Evolutionary conservation across 139 green algal genomes (phyloP).

Genomic region (Auxenochlorella pyrenoidosa): DNA sequence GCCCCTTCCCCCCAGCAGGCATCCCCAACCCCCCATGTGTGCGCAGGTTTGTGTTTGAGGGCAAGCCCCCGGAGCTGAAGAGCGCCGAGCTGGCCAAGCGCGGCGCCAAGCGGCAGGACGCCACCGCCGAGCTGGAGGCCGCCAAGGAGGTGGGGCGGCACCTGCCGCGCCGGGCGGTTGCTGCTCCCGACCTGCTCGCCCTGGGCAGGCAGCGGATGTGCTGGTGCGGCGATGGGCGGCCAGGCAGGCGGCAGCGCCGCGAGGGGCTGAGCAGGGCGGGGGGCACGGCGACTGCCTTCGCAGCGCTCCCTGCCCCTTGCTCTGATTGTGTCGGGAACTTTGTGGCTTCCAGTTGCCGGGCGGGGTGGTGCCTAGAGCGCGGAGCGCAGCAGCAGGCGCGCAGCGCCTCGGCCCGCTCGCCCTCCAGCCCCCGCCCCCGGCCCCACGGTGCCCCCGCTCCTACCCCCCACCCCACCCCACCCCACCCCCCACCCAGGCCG

Average conservation of each 20-base stretch:
- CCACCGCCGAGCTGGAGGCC: constrained; percentile 62
- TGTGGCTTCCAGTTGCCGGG: too few species aligned
- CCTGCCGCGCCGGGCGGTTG: background rate
- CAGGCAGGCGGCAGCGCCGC: too few species aligned
- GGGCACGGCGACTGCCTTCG: too few species aligned
- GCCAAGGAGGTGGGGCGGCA: constrained; percentile 68
- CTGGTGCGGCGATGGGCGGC: too few species aligned
- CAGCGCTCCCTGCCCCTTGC: too few species aligned
- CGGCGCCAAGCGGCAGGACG: constrained; percentile 48
- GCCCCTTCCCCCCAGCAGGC: background rate
- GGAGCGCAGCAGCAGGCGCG: too few species aligned
- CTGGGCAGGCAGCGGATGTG: too few species aligned
- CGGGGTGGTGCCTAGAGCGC: too few species aligned
- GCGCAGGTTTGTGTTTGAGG: constrained; percentile 96
- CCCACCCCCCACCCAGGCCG: constrained; percentile 57
- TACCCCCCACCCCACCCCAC: too few species aligned
- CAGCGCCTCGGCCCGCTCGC: background rate
- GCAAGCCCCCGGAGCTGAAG: constrained; percentile 95
- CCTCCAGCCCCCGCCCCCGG: background rate
- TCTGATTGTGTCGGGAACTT: too few species aligned
- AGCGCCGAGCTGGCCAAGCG: constrained; percentile 82
- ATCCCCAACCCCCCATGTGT: background rate
- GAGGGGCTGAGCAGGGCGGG: too few species aligned
- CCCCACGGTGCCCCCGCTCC: background rate
- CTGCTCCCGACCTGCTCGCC: too few species aligned